Percentiles rank a stretch among this genome's conserved stretches.
Evolutionary conservation across 495 filamentous ascomycete species (phyloP).

Genomic region (Penicillium roqueforti): DNA sequence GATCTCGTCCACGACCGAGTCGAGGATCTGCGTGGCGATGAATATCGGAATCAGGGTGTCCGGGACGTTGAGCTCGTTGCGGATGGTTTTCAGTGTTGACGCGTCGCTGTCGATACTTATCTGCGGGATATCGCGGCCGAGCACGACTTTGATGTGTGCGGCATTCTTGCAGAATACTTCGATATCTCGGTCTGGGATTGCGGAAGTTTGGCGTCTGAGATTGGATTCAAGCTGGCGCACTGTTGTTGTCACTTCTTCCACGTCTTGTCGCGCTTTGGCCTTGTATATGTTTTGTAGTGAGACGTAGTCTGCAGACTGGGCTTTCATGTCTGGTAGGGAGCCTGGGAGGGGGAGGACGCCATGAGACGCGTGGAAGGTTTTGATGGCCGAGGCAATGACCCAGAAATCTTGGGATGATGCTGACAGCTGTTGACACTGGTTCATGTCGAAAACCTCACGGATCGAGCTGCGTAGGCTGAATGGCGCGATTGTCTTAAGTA

Average conservation of each 20-base stretch:
- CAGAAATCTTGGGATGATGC: slow-evolving; percentile 63
- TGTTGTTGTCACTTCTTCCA: slow-evolving; percentile 67
- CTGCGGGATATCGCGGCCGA: slow-evolving; percentile 52
- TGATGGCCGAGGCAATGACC: slow-evolving; percentile 81
- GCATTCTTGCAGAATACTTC: slow-evolving; percentile 95
- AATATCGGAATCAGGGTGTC: slow-evolving; percentile 73
- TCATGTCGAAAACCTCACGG: slow-evolving; percentile 72
- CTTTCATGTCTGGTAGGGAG: slow-evolving; percentile 96
- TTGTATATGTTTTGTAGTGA: slow-evolving; percentile 93
- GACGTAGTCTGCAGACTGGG: slow-evolving; percentile 86
- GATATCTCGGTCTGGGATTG: slow-evolving; percentile 70
- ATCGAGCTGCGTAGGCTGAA: slow-evolving; percentile 63
- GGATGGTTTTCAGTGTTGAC: slow-evolving; percentile 30
- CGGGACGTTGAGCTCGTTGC: slow-evolving; percentile 31
- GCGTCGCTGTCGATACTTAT: slow-evolving; percentile 32
- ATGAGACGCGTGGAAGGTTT: slow-evolving; percentile 66
- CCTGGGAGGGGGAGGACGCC: slow-evolving; percentile 77
- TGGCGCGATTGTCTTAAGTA: slow-evolving; percentile 73
- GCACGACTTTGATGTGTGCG: slow-evolving; percentile 84
- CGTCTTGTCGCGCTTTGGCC: slow-evolving; percentile 74
- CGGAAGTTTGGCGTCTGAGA: slow-evolving; percentile 39
- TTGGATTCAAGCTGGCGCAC: slow-evolving; percentile 59
- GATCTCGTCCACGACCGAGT: slow-evolving; percentile 45
- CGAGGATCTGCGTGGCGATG: slow-evolving; percentile 66
- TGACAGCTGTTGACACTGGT: slow-evolving; percentile 48